Evolutionary conservation across 768 basidiomycete species (phyloP), one percentile per base, ranked within the genome.

Genomic region (Naganishia randhawae): DNA sequence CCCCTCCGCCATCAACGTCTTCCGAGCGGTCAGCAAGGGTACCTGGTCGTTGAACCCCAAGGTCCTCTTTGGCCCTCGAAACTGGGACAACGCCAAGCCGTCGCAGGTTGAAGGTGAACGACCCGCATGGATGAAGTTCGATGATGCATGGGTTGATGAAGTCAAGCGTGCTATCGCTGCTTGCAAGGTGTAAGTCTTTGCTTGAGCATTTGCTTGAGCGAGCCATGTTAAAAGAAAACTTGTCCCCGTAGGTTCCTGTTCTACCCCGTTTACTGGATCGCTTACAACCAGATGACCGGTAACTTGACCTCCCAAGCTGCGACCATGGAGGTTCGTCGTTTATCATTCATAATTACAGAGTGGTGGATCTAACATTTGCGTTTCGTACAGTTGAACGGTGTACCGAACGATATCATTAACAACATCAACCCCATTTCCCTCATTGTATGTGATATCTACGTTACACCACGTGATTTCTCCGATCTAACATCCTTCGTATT

Each of bases 351-450:
- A 3, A 4, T 22, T 2, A 8, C 29, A 2, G 9, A 22, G 25
- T 25, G 4, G 10, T 25, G 22, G 16, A 1, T 22, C 25, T 42
- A 27, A 6, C 25, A 25, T 13, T 11, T 35, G n/a, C n/a, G 10
- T 33, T 29, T 22, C 33, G 19, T 73, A 71, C 25, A 41, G 35
- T 55, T 70, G n/a, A 70, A 73, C 67, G 69, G 69, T 11, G 74
- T 71, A 0, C 74, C 74, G 22, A 75, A 75, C 71, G 74, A 75
- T 61, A 57, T 73, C 33, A 71, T 75, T 64, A 35, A 53, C 65
- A 75, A 75, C 69, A 73, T 75, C 70, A 75, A 75, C 72, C 31
- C 68, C 2, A 57, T 75, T 55, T 57, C 68, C 13, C 51, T 71
- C 39, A 50, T 71, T 39, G 53, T 68, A 37, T n/a, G 65, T 66